phyloP scores from a whole-genome alignment of 805 yeast genomes.

The Maudiozyma bulderi region DNA sequence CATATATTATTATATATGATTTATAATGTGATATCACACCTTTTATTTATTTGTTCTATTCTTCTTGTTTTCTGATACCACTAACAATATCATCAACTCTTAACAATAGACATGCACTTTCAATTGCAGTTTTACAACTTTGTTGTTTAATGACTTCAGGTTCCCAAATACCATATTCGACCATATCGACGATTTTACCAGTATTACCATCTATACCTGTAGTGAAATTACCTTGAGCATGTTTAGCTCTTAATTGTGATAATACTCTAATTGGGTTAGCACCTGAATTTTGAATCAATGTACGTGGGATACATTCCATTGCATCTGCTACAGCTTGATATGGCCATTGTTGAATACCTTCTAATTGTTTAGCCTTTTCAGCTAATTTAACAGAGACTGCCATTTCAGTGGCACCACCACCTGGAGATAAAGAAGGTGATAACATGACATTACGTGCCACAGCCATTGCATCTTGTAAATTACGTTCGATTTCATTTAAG shows the following conservation, averaged over 20 bases:
- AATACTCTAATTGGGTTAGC: constrained; percentile 87
- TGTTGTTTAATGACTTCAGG: constrained; percentile 97
- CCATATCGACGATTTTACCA: constrained; percentile 94
- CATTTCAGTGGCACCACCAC: constrained; percentile 99
- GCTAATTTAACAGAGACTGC: constrained; percentile 83
- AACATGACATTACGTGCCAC: constrained; percentile 91
- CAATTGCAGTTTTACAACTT: constrained; percentile 94
- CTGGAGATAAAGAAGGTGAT: constrained; percentile 92
- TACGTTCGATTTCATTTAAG: constrained; percentile 90
- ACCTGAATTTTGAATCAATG: constrained; percentile 94
- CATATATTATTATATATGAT: not conserved
- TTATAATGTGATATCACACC: not conserved
- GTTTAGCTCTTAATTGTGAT: constrained; percentile 90
- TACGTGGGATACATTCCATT: constrained; percentile 95
- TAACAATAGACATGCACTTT: constrained; percentile 86
- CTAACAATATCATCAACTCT: constrained; percentile 97
- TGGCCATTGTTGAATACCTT: constrained; percentile 97
- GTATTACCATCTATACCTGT: constrained; percentile 91
- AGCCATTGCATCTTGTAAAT: constrained; percentile 96
- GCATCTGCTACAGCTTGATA: constrained; percentile 98
- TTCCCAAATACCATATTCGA: constrained; percentile 95
- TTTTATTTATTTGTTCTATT: constrained; percentile 3
- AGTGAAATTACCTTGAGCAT: constrained; percentile 78
- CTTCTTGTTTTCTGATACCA: constrained; percentile 64
- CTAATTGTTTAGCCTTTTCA: constrained; percentile 83